Conservation (phyloP, 2,329 filamentous ascomycete genomes). For the Gremmenia infestans region DNA sequence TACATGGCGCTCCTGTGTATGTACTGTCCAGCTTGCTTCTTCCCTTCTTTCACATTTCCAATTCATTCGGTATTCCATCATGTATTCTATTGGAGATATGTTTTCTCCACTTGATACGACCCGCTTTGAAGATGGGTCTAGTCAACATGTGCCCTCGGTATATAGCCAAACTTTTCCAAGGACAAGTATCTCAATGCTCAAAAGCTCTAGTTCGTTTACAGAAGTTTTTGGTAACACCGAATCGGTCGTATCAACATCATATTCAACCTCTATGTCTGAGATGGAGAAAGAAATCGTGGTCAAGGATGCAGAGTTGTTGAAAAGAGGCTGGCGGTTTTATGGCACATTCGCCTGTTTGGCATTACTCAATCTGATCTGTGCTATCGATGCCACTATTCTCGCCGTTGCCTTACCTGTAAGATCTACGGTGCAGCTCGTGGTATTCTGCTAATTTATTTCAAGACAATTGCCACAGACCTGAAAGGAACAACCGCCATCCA, state of each 20-base stretch:
- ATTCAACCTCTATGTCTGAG: constrained; percentile 1
- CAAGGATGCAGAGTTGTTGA: neutral
- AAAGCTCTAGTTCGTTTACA: neutral
- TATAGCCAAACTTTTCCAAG: no score
- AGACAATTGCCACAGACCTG: constrained; percentile 51
- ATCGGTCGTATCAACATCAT: neutral
- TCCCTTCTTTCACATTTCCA: neutral
- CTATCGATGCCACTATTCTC: constrained; percentile 61
- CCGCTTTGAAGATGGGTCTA: neutral
- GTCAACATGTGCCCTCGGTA: neutral
- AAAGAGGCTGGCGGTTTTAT: constrained; percentile 19
- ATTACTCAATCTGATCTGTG: constrained; percentile 46
- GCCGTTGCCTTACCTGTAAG: constrained; percentile 23
- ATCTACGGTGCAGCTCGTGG: neutral
- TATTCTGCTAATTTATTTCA: neutral
- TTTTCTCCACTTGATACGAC: neutral
- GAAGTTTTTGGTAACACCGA: neutral
- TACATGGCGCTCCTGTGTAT: neutral
- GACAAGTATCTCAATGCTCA: neutral
- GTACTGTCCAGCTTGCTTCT: neutral
- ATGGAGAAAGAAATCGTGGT: neutral
- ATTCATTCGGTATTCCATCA: neutral
- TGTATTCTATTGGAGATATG: neutral
- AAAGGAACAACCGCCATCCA: constrained; percentile 46
- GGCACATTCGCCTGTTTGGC: constrained; percentile 22